phyloP scores from a whole-genome alignment of 1,139 yeast species.

The Casaregolazyma lundiana region DNA sequence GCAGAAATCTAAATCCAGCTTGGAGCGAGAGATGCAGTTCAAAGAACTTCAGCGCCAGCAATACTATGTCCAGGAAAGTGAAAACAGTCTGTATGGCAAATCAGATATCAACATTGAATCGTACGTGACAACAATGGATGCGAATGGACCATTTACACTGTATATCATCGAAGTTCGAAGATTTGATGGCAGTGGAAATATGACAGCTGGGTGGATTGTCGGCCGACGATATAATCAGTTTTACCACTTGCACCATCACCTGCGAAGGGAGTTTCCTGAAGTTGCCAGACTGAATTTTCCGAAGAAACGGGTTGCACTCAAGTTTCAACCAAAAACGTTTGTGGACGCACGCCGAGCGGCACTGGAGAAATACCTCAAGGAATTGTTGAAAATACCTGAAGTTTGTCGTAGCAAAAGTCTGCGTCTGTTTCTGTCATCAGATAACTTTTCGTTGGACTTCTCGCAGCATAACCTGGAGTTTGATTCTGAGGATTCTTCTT shows the following conservation, averaged over 20 bases:
- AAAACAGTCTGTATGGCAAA: conserved; percentile 70
- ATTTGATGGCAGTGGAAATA: conserved; percentile 40
- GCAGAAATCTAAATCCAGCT: conserved; percentile 58
- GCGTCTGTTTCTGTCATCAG: conserved; percentile 72
- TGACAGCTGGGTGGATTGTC: conserved; percentile 80
- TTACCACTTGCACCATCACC: conserved; percentile 61
- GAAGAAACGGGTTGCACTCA: conserved; percentile 59
- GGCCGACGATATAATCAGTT: conserved; percentile 87
- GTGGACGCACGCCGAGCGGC: conserved; percentile 61
- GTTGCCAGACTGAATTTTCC: conserved; percentile 57
- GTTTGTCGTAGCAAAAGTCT: conserved; percentile 73
- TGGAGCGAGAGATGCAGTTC: conserved; percentile 63
- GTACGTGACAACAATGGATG: conserved; percentile 48
- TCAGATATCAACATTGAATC: conserved; percentile 64
- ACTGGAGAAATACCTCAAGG: conserved; percentile 58
- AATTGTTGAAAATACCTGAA: conserved; percentile 54
- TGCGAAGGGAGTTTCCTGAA: conserved; percentile 49
- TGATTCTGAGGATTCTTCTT: conserved; percentile 9
- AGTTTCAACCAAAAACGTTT: conserved; percentile 56
- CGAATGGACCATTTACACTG: conserved; percentile 57
- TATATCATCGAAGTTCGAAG: conserved; percentile 77
- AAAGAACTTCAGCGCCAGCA: conserved; percentile 77
- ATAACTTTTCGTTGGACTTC: conserved; percentile 43
- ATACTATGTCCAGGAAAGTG: conserved; percentile 76
- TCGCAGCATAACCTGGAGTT: conserved; percentile 7